phyloP scores from a whole-genome alignment of 2,329 filamentous ascomycete genomes.

The Knufia petricola region DNA sequence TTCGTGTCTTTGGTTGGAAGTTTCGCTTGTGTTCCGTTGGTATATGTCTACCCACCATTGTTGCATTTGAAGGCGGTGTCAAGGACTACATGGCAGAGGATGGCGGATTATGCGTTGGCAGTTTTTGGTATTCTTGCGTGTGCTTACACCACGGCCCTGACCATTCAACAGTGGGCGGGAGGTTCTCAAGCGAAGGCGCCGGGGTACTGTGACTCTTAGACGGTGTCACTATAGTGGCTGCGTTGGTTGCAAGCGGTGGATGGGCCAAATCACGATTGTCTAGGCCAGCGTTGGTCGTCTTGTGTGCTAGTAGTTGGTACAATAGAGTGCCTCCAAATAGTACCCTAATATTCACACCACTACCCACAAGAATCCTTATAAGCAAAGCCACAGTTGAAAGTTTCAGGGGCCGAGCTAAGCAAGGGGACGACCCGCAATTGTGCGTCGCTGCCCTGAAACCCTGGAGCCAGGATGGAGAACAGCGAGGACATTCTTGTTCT shows the following conservation, averaged over 20 bases:
- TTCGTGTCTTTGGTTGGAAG: slow-evolving; percentile 94
- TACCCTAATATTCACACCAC: no score
- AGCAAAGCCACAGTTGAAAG: no score
- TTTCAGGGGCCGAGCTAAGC: no score
- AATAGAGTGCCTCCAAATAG: no score
- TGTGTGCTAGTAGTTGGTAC: no score
- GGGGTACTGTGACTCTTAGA: slow-evolving; percentile 51
- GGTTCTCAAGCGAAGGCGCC: slow-evolving; percentile 45
- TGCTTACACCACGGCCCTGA: slow-evolving; percentile 82
- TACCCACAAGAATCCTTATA: background rate
- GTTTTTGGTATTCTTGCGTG: slow-evolving; percentile 79
- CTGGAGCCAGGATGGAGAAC: no score
- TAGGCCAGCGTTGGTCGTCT: no score
- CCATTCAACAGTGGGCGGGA: slow-evolving; percentile 73
- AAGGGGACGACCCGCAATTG: no score
- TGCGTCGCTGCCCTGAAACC: no score
- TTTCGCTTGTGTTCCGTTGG: slow-evolving; percentile 93
- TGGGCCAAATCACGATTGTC: no score
- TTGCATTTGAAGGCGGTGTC: slow-evolving; percentile 80
- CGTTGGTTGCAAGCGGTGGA: background rate
- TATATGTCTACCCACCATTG: slow-evolving; percentile 96
- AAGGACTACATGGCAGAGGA: slow-evolving; percentile 54
- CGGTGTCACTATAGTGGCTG: background rate
- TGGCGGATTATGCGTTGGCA: slow-evolving; percentile 65
- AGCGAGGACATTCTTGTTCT: no score